Conservation (phyloP, 176 grass and related monocot genomes). For the Alloteropsis semialata region DNA sequence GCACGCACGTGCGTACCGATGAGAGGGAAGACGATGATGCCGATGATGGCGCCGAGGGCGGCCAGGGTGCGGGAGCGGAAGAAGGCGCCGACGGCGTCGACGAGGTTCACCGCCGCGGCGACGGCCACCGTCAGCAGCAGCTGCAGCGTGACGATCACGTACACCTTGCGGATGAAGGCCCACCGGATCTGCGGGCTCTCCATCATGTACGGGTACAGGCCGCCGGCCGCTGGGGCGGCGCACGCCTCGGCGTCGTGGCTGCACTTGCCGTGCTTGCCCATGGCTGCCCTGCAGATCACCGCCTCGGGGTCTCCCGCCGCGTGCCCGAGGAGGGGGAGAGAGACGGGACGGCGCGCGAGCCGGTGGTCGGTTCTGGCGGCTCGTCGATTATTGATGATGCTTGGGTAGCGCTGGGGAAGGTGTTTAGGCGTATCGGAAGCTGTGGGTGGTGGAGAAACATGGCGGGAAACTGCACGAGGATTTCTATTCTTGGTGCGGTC, state of each 20-base stretch:
- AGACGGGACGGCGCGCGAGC: background rate
- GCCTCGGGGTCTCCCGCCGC: background rate
- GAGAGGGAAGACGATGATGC: slow-evolving; percentile 50
- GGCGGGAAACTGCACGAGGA: slow-evolving; percentile 2
- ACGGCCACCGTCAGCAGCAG: slow-evolving; percentile 48
- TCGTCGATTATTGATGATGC: background rate
- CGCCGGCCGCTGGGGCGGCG: background rate
- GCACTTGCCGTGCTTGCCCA: slow-evolving; percentile 44
- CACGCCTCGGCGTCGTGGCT: slow-evolving; percentile 46
- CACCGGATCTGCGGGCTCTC: slow-evolving; percentile 66
- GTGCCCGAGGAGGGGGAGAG: background rate
- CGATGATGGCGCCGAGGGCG: slow-evolving; percentile 14
- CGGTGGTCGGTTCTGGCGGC: background rate
- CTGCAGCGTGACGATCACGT: slow-evolving; percentile 55
- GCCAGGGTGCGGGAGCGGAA: slow-evolving; percentile 39
- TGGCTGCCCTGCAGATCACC: background rate
- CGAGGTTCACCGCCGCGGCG: slow-evolving; percentile 30
- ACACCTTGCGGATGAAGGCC: slow-evolving; percentile 84
- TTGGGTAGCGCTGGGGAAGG: background rate
- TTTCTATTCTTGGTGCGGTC: slow-evolving; percentile 28
- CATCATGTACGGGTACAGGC: slow-evolving; percentile 54
- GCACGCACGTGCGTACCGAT: slow-evolving; percentile 19
- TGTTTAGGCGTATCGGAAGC: background rate
- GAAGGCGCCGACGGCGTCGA: slow-evolving; percentile 33
- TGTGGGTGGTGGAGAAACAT: slow-evolving; percentile 29